These are phyloP conservation scores for Apiospora koreana DNA, from an alignment of 2,329 filamentous ascomycete genomes.

Conservation along the genomic window DNA sequence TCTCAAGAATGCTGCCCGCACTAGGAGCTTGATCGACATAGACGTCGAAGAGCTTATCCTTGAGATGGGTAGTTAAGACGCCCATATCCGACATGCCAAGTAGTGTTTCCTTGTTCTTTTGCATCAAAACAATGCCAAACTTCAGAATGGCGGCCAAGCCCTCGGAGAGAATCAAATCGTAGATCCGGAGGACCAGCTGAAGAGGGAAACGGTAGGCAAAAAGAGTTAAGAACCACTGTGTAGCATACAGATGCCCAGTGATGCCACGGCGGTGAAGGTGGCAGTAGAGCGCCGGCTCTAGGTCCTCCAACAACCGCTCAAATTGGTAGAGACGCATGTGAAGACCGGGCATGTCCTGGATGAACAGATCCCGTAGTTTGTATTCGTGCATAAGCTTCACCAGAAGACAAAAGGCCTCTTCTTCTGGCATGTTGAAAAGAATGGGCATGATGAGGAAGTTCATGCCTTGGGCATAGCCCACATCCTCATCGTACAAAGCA, in stretches of 20 bases:
- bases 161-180: slow-evolving; percentile 92
- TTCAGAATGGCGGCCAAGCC: slow-evolving; percentile 91
- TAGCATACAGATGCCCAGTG: slow-evolving; percentile 90
- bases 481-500: slow-evolving; percentile 88
- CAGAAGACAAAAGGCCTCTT: slow-evolving; percentile 92
- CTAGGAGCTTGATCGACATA: slow-evolving; percentile 96
- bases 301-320: slow-evolving; percentile 88
- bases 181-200: slow-evolving; percentile 93
- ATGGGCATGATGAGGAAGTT: slow-evolving; percentile 98
- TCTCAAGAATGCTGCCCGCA: slow-evolving; percentile 89
- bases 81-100: slow-evolving; percentile 90
- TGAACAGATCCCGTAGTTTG: slow-evolving; percentile 86
- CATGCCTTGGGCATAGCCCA: slow-evolving; percentile 98
- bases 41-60: slow-evolving; percentile 92
- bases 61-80: slow-evolving; percentile 83
- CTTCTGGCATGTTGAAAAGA: slow-evolving; percentile 96
- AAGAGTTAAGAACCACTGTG: slow-evolving; percentile 98
- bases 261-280: slow-evolving; percentile 88
- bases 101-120: slow-evolving; percentile 80
- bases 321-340: slow-evolving; percentile 95
- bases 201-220: slow-evolving; percentile 97
- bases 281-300: slow-evolving; percentile 92
- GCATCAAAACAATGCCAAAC: slow-evolving; percentile 94
- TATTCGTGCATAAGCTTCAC: slow-evolving; percentile 98
- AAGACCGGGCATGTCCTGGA: slow-evolving; percentile 93